Evolutionary conservation across 2,329 filamentous ascomycete species (phyloP).

Genomic region (Ascochyta fabae): DNA sequence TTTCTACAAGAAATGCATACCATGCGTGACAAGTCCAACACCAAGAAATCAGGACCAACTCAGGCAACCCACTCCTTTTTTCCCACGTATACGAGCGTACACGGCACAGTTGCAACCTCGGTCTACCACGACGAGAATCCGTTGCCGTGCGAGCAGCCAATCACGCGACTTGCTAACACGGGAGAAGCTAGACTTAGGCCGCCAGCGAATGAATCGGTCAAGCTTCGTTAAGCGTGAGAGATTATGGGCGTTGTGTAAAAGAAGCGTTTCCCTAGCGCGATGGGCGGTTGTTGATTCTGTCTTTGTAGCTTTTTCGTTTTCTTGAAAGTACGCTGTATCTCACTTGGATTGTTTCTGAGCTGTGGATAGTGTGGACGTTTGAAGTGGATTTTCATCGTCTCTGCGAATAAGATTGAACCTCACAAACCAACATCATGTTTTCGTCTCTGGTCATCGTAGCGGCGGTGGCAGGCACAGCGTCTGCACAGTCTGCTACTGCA

Average conservation of each 20-base stretch:
- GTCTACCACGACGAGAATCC: not conserved
- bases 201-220: not conserved
- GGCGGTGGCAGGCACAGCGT: not conserved
- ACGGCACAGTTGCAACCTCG: not conserved
- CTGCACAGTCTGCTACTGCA: not conserved
- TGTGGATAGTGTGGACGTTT: too few relatives aligned
- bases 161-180: not conserved
- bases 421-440: not conserved
- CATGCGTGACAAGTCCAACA: too few relatives aligned
- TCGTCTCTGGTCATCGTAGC: not conserved
- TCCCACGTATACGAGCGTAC: not conserved
- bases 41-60: too few relatives aligned
- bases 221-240: not conserved
- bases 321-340: too few relatives aligned
- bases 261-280: not conserved
- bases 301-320: too few relatives aligned
- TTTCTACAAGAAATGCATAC: too few relatives aligned
- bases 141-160: not conserved
- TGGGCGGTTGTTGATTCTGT: too few relatives aligned
- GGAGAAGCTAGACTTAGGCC: conserved; percentile 2
- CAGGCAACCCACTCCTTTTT: too few relatives aligned
- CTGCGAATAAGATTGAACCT: not conserved
- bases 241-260: not conserved
- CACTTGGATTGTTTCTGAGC: too few relatives aligned
- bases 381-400: too few relatives aligned